Evolutionary conservation across 2,329 filamentous ascomycete genomes (phyloP).

Genomic region (Pseudogymnoascus destructans): DNA sequence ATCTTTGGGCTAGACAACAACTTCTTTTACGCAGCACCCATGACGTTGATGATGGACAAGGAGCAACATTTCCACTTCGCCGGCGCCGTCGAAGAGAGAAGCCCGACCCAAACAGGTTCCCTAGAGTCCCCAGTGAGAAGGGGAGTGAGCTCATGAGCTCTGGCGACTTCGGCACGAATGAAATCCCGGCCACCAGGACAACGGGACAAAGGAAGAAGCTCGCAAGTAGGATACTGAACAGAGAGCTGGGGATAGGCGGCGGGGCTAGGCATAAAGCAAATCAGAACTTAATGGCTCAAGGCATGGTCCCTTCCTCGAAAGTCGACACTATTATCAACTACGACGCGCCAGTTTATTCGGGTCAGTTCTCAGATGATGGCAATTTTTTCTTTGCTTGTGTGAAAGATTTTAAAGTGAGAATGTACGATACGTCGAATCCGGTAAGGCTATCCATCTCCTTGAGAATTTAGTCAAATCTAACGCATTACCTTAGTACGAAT

Average conservation of each 20-base stretch:
- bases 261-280: constrained; percentile 47
- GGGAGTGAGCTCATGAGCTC: constrained; percentile 70
- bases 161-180: constrained; percentile 64
- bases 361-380: constrained; percentile 91
- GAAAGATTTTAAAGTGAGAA: constrained; percentile 85
- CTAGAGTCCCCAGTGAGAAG: constrained; percentile 70
- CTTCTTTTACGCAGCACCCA: constrained; percentile 13
- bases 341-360: constrained; percentile 76
- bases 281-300: constrained; percentile 52
- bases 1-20: constrained; percentile 11
- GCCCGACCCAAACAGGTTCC: constrained; percentile 50
- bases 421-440: constrained; percentile 96
- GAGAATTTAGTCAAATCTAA: background rate
- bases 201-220: constrained; percentile 43
- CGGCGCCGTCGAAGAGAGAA: constrained; percentile 31
- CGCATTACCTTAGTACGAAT: constrained; percentile 45
- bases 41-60: constrained; percentile 17
- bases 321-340: constrained; percentile 85
- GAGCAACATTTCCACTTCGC: constrained; percentile 29
- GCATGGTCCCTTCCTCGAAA: constrained; percentile 61
- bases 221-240: constrained; percentile 59
- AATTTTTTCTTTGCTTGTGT: constrained; percentile 93
- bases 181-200: constrained; percentile 38
- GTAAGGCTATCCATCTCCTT: background rate
- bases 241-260: constrained; percentile 63